Conservation (phyloP, 441 rosid genomes). For the Pelargonium australe region DNA sequence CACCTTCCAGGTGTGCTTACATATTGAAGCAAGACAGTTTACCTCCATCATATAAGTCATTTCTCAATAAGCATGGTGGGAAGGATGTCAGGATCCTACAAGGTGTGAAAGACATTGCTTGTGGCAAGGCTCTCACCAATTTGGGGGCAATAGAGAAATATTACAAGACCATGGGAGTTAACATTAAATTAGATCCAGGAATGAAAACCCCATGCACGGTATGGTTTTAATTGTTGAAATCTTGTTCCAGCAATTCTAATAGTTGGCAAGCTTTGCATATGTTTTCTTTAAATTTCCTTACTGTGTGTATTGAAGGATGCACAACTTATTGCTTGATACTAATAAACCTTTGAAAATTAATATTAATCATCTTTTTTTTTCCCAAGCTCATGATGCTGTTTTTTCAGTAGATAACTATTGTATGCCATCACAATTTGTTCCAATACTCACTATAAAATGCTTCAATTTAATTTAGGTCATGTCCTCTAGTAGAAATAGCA, state of each 20-base stretch:
- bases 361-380: too few species aligned
- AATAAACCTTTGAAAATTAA: too few species aligned
- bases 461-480: too few species aligned
- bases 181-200: conserved; percentile 63
- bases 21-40: conserved; percentile 80
- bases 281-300: too few species aligned
- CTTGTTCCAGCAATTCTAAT: conserved; percentile 16
- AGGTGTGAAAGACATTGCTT: conserved; percentile 70
- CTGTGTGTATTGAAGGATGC: too few species aligned
- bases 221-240: conserved; percentile 25
- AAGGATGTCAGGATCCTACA: conserved; percentile 59
- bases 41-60: conserved; percentile 83
- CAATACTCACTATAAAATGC: too few species aligned
- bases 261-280: conserved; percentile 4
- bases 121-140: conserved; percentile 54
- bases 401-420: too few species aligned
- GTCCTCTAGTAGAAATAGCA: too few species aligned
- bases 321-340: too few species aligned
- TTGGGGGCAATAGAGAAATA: conserved; percentile 56
- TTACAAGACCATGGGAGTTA: conserved; percentile 64
- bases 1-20: conserved; percentile 74
- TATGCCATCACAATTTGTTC: too few species aligned
- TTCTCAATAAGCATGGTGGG: conserved; percentile 82
- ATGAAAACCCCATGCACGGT: conserved; percentile 85
- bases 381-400: too few species aligned